phyloP scores from a whole-genome alignment of 805 yeast genomes.

The Grigorovia transvaalensis region DNA sequence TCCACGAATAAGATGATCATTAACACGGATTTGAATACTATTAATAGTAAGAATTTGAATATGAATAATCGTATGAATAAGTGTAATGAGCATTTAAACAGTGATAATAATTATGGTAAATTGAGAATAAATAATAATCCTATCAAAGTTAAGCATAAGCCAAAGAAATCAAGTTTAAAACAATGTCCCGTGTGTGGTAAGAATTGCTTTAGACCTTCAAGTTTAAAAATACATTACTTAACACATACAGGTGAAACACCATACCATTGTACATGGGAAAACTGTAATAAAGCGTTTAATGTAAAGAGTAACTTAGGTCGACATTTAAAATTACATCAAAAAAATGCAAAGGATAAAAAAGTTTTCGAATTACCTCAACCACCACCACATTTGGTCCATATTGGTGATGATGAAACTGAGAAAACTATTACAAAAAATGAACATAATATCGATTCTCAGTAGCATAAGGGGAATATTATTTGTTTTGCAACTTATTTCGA shows the following conservation, averaged over 20 bases:
- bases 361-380: not conserved
- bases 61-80: not conserved
- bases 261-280: conserved; percentile 48
- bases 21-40: not conserved
- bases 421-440: not conserved
- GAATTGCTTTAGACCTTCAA: conserved; percentile 73
- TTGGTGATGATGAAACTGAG: not conserved
- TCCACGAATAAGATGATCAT: not conserved
- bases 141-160: not conserved
- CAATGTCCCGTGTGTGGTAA: conserved; percentile 52
- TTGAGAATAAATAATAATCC: not conserved
- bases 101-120: no score
- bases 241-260: conserved; percentile 78
- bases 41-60: no score
- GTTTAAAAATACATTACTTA: conserved; percentile 66
- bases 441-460: no score
- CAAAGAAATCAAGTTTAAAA: conserved; percentile 18
- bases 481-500: no score
- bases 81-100: not conserved
- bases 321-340: conserved; percentile 58
- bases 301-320: conserved; percentile 79
- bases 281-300: conserved; percentile 59
- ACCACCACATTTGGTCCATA: not conserved
- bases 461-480: not conserved
- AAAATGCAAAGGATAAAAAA: conserved; percentile 5